phyloP scores from a whole-genome alignment of 1,139 yeast species.

The Ashbya aceris region DNA sequence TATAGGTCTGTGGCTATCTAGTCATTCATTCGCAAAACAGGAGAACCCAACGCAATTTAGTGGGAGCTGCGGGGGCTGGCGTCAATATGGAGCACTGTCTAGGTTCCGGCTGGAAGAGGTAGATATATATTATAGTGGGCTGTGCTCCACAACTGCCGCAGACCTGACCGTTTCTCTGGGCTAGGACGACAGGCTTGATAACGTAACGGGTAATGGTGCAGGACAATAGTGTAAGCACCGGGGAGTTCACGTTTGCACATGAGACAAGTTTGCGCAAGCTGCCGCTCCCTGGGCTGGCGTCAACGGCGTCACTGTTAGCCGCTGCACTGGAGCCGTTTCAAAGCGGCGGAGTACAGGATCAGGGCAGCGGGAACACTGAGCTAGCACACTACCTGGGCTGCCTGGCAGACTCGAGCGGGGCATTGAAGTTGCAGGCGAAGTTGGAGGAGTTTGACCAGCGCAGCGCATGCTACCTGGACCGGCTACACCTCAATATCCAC shows the following conservation, averaged over 20 bases:
- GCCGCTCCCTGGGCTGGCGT: slow-evolving; percentile 21
- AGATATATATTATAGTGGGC: no score
- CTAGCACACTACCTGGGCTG: slow-evolving; percentile 29
- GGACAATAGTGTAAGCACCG: neutral
- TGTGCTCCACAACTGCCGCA: no score
- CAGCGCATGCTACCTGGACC: slow-evolving; percentile 51
- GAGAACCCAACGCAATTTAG: no score
- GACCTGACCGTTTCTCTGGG: no score
- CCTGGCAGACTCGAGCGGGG: slow-evolving; percentile 36
- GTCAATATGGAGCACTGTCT: no score
- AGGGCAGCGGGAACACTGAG: slow-evolving; percentile 16
- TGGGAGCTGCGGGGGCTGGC: no score
- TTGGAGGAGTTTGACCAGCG: slow-evolving; percentile 35
- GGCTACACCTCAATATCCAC: slow-evolving; percentile 44
- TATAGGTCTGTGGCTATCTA: no score
- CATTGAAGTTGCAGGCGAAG: slow-evolving; percentile 46
- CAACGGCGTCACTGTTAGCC: slow-evolving; percentile 19
- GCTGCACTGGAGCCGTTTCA: slow-evolving; percentile 26
- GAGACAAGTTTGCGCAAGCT: slow-evolving; percentile 17
- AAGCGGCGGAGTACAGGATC: slow-evolving; percentile 27
- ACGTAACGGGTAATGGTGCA: no score
- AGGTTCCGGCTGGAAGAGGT: no score
- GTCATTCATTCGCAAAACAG: no score
- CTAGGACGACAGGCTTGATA: no score
- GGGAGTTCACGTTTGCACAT: slow-evolving; percentile 1